Evolutionary conservation across 805 yeast genomes (phyloP).

Genomic region (Monosporozyma servazzii): DNA sequence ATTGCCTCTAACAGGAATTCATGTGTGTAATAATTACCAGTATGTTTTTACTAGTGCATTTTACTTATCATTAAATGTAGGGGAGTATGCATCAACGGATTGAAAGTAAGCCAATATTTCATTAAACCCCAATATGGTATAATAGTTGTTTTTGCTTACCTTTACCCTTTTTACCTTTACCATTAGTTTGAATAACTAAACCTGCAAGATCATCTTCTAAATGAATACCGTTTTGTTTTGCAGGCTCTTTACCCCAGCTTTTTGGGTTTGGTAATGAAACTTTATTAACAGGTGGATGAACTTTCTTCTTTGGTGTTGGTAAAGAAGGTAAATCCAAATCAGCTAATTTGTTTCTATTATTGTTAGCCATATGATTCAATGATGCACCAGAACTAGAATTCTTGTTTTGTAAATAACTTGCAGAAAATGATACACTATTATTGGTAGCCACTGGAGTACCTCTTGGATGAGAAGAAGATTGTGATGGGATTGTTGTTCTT

Average conservation of each 20-base stretch:
- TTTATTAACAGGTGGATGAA: conserved; percentile 52
- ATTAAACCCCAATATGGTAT: conserved; percentile 41
- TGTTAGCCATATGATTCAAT: conserved; percentile 1
- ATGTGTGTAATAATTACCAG: not conserved
- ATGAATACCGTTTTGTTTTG: not conserved
- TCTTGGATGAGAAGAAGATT: conserved; percentile 4
- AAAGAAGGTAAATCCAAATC: conserved; percentile 41
- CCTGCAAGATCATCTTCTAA: conserved; percentile 8
- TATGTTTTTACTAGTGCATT: not conserved
- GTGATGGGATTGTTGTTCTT: not conserved
- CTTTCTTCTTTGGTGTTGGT: conserved; percentile 27
- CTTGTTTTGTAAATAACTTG: conserved; percentile 25
- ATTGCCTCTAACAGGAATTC: not conserved
- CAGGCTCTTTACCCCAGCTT: conserved; percentile 26
- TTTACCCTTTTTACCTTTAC: conserved; percentile 29
- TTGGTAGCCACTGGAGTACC: conserved; percentile 7
- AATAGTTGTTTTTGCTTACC: conserved; percentile 45
- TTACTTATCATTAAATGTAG: not conserved
- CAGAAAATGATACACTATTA: conserved; percentile 21
- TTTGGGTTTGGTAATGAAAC: conserved; percentile 30
- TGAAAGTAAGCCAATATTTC: not conserved
- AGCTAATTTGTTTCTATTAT: conserved; percentile 12
- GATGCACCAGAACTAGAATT: conserved; percentile 17
- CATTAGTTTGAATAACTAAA: conserved; percentile 1
- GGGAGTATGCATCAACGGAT: not conserved